These are phyloP conservation scores for Ganoderma multipileum DNA, from an alignment of 1,284 basidiomycete genomes.

Conservation along the genomic window DNA sequence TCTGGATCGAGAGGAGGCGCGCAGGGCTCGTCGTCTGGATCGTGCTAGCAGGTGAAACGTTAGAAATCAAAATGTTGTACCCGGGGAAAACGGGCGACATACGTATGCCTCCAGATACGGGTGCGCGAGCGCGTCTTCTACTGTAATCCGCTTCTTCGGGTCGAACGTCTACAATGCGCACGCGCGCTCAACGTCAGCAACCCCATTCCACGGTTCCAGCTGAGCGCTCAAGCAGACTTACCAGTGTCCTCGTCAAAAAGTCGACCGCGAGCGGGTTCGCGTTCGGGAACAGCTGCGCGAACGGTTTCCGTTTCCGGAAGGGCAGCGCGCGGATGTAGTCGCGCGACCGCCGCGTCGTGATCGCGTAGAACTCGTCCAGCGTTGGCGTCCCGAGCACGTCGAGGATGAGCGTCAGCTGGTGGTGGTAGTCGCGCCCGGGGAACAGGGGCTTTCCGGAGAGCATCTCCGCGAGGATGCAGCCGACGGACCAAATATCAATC, in stretches of 20 bases:
- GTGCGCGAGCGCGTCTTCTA: conserved; percentile 90
- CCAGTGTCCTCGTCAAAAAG: conserved; percentile 90
- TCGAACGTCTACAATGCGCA: conserved; percentile 73
- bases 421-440: conserved; percentile 96
- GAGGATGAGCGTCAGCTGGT: conserved; percentile 90
- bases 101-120: conserved; percentile 93
- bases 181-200: neutral
- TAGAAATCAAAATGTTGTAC: neutral
- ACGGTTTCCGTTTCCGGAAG: conserved; percentile 85
- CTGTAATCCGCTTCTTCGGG: conserved; percentile 91
- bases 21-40: conserved; percentile 92
- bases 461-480: conserved; percentile 98
- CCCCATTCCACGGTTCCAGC: neutral
- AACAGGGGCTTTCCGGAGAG: conserved; percentile 93
- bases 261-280: conserved; percentile 88
- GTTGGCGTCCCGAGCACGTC: conserved; percentile 94
- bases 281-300: conserved; percentile 85
- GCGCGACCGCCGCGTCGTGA: conserved; percentile 84
- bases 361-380: conserved; percentile 90
- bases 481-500: conserved; percentile 95
- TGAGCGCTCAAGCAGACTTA: conserved; percentile 47
- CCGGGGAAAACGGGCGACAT: conserved; percentile 40
- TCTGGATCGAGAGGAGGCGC: conserved; percentile 89
- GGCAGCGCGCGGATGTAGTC: conserved; percentile 92
- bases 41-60: conserved; percentile 58